These are phyloP conservation scores for Alternaria gansuensis DNA, from an alignment of 2,329 filamentous ascomycete genomes.

Conservation along the genomic window DNA sequence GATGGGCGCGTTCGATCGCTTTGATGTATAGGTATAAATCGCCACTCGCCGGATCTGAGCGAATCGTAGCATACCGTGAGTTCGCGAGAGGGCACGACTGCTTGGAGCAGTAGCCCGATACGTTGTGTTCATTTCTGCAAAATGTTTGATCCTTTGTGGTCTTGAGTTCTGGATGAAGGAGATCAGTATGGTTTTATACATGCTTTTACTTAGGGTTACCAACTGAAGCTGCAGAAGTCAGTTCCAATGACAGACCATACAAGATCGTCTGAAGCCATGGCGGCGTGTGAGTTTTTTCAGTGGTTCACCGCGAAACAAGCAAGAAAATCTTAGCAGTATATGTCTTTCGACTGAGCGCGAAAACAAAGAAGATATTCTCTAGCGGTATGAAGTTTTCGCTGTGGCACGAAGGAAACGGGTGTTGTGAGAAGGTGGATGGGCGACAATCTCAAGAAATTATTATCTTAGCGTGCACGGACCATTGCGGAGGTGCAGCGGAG, in stretches of 20 bases:
- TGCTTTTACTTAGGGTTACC: background rate
- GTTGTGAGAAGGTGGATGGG: constrained; percentile 6
- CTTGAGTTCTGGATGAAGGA: constrained; percentile 69
- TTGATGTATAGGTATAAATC: constrained; percentile 97
- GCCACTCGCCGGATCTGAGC: constrained; percentile 80
- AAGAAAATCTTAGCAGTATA: background rate
- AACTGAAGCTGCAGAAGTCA: constrained; percentile 87
- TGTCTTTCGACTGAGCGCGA: background rate
- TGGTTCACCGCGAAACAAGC: background rate
- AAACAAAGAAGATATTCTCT: background rate
- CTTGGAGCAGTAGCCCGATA: constrained; percentile 42
- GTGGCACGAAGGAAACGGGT: constrained; percentile 10
- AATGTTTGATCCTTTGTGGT: constrained; percentile 73
- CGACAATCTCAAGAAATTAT: constrained; percentile 24
- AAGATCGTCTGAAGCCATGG: constrained; percentile 75
- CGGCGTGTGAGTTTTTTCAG: constrained; percentile 7
- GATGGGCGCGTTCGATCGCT: constrained; percentile 71
- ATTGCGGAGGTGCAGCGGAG: constrained; percentile 16
- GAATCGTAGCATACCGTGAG: constrained; percentile 89
- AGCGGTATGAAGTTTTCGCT: background rate
- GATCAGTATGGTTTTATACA: background rate
- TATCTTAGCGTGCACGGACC: constrained; percentile 21
- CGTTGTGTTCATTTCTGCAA: constrained; percentile 86
- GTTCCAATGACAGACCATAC: constrained; percentile 92
- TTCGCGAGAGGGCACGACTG: constrained; percentile 90